Evolutionary conservation across 2,329 filamentous ascomycete genomes (phyloP).

Genomic region (Pseudocercospora eumusae): DNA sequence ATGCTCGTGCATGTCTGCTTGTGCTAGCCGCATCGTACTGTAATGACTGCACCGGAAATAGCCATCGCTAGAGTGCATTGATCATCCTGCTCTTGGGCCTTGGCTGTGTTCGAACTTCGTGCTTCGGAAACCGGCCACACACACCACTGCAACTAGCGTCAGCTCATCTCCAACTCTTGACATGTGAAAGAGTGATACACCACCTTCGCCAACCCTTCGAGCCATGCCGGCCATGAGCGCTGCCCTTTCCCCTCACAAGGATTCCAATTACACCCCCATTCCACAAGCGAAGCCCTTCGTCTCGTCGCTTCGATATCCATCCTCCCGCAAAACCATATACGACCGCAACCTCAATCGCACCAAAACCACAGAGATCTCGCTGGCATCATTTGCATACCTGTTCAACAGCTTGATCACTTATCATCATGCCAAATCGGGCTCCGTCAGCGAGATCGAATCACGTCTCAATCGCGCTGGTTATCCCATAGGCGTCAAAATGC

Average conservation of each 20-base stretch:
- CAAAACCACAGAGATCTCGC: conserved; percentile 84
- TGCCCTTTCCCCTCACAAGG: conserved; percentile 22
- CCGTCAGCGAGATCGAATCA: conserved; percentile 83
- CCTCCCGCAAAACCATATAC: conserved; percentile 96
- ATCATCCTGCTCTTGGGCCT: not conserved
- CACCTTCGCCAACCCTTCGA: conserved; percentile 4
- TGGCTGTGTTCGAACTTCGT: not conserved
- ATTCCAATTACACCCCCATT: conserved; percentile 30
- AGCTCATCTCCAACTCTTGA: not conserved
- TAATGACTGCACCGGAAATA: not conserved
- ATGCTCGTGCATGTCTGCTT: not conserved
- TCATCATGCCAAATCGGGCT: conserved; percentile 84
- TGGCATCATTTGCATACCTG: conserved; percentile 91
- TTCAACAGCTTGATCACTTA: conserved; percentile 97
- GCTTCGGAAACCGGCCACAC: not conserved
- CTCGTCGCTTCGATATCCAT: conserved; percentile 77
- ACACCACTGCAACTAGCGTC: conserved; percentile 5
- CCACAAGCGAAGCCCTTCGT: conserved; percentile 39
- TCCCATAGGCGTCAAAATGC: conserved; percentile 86
- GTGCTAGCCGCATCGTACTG: not conserved
- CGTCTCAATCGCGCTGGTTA: conserved; percentile 62
- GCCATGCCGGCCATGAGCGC: conserved; percentile 25
- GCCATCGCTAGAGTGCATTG: conserved; percentile 2
- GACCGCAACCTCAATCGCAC: conserved; percentile 90
- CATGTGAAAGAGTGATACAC: conserved; percentile 6